Evolutionary conservation across 306 rosid genomes (phyloP).

Genomic region (Dryas octopetala): DNA sequence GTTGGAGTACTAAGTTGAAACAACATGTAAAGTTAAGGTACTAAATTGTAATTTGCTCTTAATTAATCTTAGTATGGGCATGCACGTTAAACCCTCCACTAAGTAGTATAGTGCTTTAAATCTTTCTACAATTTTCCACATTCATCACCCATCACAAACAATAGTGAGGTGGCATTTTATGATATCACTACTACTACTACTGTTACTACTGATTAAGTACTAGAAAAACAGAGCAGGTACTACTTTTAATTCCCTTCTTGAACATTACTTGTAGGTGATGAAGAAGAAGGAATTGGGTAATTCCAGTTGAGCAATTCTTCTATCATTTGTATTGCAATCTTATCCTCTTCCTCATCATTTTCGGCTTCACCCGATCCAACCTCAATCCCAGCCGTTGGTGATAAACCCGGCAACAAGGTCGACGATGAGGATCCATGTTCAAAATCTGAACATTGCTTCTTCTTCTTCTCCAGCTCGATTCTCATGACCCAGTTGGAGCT

Average conservation of each 20-base stretch:
- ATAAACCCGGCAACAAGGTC: background rate
- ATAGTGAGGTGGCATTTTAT: background rate
- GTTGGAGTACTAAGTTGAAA: too few relatives aligned
- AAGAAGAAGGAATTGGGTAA: slow-evolving; percentile 30
- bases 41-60: too few relatives aligned
- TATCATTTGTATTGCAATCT: slow-evolving; percentile 86
- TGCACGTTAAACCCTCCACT: too few relatives aligned
- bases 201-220: too few relatives aligned
- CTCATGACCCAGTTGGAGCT: slow-evolving; percentile 91
- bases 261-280: slow-evolving; percentile 24
- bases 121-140: slow-evolving; percentile 1
- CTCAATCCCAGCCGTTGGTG: background rate
- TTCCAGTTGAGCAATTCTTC: slow-evolving; percentile 94
- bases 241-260: background rate
- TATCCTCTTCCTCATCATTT: slow-evolving; percentile 55
- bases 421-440: slow-evolving; percentile 2
- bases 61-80: too few relatives aligned
- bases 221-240: too few relatives aligned
- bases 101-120: too few relatives aligned
- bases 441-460: slow-evolving; percentile 1
- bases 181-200: background rate
- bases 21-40: too few relatives aligned
- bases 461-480: slow-evolving; percentile 75
- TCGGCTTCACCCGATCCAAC: background rate
- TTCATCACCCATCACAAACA: background rate